Base-by-base conservation (phyloP, 176 grass and related monocot species). In the Eragrostis curvula region DNA sequence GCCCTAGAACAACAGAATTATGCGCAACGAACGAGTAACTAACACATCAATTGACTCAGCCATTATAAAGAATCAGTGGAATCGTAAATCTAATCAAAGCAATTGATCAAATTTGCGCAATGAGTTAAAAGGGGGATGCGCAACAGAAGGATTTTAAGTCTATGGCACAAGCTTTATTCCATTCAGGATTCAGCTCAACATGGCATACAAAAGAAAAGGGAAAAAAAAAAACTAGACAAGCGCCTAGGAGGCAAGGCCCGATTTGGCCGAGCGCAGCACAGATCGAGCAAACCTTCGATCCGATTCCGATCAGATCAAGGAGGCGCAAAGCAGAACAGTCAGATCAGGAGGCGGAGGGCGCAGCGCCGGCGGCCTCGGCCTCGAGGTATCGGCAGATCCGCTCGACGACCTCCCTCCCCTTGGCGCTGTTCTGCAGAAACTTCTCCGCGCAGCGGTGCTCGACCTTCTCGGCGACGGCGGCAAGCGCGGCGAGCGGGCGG, bases 361-460 rank as follows among this genome's bases (percentile, higher is more conserved):
- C 70, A n/a, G 85, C 81, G 17, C 79, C 69, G 14, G 92, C 53
- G 47, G 86, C 77, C 40, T 92, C 92, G 44, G 90, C 88, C 69
- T 98, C 96, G 12, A 98, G 90, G 77, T 93, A 95, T 9, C 88
- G 82, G 87, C 90, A 95, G 83, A 93, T 98, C 86, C 86, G 88
- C 86, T 98, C 96, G 63, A 98, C 88, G 83, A 98, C 92, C 48
- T 95, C 96, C 73, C 92, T 88, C 51, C 96, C 96, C 81, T 91
- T 98, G 78, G 73, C 87, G 66, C 87, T 91, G 65, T 98, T 98
- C 84, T 98, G 90, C 60, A 89, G 73, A 63, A 98, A 98, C 62
- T 78, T 87, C 62, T 98, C 92, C 36, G 96, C 90, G 83, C 90
- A 98, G 0, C 90, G 90, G 36, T 84, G 83, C 88, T 98, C 92